Evolutionary conservation across 441 rosid species (phyloP), one percentile per base, ranked within the genome.

Genomic region (Melastoma candidum): DNA sequence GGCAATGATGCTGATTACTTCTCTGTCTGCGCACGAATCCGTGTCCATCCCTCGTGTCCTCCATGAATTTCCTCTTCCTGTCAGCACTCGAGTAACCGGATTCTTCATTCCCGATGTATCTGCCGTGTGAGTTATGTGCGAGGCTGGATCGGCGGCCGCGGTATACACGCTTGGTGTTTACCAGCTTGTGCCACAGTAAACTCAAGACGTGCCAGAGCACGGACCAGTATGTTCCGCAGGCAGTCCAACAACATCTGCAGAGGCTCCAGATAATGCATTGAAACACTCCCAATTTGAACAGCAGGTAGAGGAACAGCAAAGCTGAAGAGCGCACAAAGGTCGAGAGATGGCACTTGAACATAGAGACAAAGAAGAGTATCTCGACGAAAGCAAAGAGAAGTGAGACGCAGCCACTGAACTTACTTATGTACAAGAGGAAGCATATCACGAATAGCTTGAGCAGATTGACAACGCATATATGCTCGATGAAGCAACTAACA

Each of bases 221-320:
- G 25, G 22, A 67, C 78, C 89, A 88, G 57, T 80, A 85, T 0
- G 77, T 61, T 17, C 73, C 75, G 22, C 87, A 88, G 6, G 71
- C 81, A 11, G 76, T 77, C 76, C 82, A 88, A 12, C 81, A 77
- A 78, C 83, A 78, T 58, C 77, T 82, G 53, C 93, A 82, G 5
- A 89, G 73, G 81, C 85, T 77, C 72, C 68, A 78, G 26, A 61
- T 69, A 11, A 82, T 58, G 74, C 95, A 89, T 47, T 85, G 88
- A 74, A 78, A 83, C 13, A 89, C 75, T n/a, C 93, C 97, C 56
- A 89, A 29, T 71, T 80, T 74, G 83, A 80, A 76, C 56, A 80
- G 51, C 13, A 80, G 72, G 56, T 80, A 83, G 66, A 79, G 61
- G 78, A 89, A 83, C 67, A 85, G 51, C 62, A 85, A 65, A 66